Percentiles rank a stretch among this genome's conserved stretches.
Evolutionary conservation across 2,329 filamentous ascomycete species (phyloP).

Genomic region (Tolypocladium inflatum): DNA sequence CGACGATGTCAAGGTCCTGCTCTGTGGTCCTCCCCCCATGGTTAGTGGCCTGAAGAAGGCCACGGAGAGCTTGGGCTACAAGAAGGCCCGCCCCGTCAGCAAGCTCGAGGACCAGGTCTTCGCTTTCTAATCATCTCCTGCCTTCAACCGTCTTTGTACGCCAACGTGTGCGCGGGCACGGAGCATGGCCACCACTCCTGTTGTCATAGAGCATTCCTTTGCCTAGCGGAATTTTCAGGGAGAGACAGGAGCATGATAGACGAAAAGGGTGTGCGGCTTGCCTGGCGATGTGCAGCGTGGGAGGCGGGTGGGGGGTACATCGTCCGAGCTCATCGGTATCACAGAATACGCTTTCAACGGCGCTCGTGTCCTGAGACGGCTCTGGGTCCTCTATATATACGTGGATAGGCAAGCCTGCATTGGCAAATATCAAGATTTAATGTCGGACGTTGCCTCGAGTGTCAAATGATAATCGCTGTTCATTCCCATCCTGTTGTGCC

Average conservation of each 20-base stretch:
- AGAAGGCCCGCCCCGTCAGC: slow-evolving; percentile 89
- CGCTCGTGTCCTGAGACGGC: neutral
- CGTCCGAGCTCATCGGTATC: too few relatives aligned
- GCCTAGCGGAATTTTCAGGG: neutral
- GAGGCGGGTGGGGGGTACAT: neutral
- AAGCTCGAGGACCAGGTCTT: slow-evolving; percentile 98
- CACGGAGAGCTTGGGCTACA: slow-evolving; percentile 77
- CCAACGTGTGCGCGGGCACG: neutral
- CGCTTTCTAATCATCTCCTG: slow-evolving; percentile 51
- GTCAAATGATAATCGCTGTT: neutral
- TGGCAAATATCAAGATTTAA: neutral
- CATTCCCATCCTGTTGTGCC: neutral
- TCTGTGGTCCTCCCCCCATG: slow-evolving; percentile 97
- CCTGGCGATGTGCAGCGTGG: neutral
- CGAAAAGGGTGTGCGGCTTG: neutral
- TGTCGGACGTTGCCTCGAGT: neutral
- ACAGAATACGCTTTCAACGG: neutral
- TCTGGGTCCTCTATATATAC: neutral
- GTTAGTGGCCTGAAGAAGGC: slow-evolving; percentile 95
- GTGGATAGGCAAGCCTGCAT: neutral
- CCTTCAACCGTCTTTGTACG: neutral
- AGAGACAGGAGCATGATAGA: neutral
- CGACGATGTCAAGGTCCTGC: slow-evolving; percentile 80
- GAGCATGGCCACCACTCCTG: neutral
- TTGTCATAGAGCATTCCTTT: neutral